Evolutionary conservation across 2,329 filamentous ascomycete species (phyloP), one percentile per base, ranked within the genome.

Genomic region (Harringtonia aguacate): DNA sequence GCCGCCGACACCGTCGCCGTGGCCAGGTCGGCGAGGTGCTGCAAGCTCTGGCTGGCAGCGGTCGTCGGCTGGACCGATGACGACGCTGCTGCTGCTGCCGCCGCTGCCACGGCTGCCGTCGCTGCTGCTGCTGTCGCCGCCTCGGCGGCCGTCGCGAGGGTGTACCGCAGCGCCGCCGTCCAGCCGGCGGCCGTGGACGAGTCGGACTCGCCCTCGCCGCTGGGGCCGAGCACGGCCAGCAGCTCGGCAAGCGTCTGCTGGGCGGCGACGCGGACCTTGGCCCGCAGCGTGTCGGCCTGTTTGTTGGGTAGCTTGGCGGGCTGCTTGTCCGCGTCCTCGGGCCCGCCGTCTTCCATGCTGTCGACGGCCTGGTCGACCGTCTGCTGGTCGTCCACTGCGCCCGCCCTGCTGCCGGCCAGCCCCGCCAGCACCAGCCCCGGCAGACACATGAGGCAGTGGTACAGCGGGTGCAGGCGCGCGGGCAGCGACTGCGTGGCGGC

Each of bases 371-470:
- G 7, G 24, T 10, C 24, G 7, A 10, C 24, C 24, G 24, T 27
- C 24, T 27, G 7, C 7, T 6, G 7, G 10, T 10, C 24, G 24
- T 27, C 24, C 24, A 10, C 24, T 27, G 24, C 33, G 57, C 70
- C 50, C 24, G 57, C 69, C 46, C 24, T 27, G n/a, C n/a, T 27
- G 24, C 24, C 75, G 28, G 63, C 62, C 29, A 86, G 65, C 50
- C 81, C 75, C 39, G 76, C 61, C 4, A 87, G 63, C n/a, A 74
- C 72, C 12, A 50, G 39, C 2, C 44, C 47, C 1, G 49, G 35
- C n/a, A 54, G 43, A 13, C 70, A 71, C 43, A 72, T 72, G 50
- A 82, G 81, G 55, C 86, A 79, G 55, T 85, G 78, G 44, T 77
- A 78, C 36, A 86, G 62, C 0, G 82, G 81, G 43, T 71, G 80